A percentile compares a stretch with the other conserved stretches of the same genome.
Evolutionary conservation across 257 asterid genomes (phyloP).

Genomic region (Eucommia ulmoides): DNA sequence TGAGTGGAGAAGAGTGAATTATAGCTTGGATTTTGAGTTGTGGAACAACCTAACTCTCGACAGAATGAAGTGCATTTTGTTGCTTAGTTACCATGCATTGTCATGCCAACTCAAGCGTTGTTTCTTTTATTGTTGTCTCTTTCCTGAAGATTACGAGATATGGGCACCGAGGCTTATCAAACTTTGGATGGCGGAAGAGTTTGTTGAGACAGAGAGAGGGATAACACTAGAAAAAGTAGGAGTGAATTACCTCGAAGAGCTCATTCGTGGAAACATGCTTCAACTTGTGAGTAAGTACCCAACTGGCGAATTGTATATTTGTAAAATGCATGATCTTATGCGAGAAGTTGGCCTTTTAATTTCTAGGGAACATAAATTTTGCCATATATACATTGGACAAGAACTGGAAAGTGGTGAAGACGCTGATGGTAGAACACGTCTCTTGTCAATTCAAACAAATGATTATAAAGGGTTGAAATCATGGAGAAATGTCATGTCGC

Average conservation of each 20-base stretch:
- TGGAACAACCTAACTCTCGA: conserved; percentile 17
- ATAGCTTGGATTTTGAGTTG: conserved; percentile 17
- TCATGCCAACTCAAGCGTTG: conserved; percentile 17
- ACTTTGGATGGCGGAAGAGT: conserved; percentile 25
- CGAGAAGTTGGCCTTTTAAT: conserved; percentile 11
- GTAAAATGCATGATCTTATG: conserved; percentile 13
- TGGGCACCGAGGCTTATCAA: conserved; percentile 14
- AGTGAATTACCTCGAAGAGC: conserved; percentile 17
- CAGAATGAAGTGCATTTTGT: conserved; percentile 13
- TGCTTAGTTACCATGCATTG: conserved; percentile 16
- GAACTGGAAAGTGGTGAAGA: too few relatives aligned
- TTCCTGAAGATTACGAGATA: conserved; percentile 12
- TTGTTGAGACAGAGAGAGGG: conserved; percentile 11
- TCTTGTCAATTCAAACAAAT: too few relatives aligned
- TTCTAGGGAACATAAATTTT: conserved; percentile 11
- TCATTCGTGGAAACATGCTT: conserved; percentile 20
- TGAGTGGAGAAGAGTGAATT: conserved; percentile 16
- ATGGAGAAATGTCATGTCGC: not conserved
- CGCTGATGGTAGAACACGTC: too few relatives aligned
- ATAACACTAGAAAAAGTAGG: conserved; percentile 17
- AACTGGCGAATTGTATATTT: conserved; percentile 12
- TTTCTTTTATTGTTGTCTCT: conserved; percentile 18
- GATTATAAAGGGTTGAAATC: too few relatives aligned
- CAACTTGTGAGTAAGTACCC: conserved; percentile 11
- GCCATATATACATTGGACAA: conserved; percentile 9